phyloP scores from a whole-genome alignment of 2,329 filamentous ascomycete species.

The Phyllosticta paracitricarpa region DNA sequence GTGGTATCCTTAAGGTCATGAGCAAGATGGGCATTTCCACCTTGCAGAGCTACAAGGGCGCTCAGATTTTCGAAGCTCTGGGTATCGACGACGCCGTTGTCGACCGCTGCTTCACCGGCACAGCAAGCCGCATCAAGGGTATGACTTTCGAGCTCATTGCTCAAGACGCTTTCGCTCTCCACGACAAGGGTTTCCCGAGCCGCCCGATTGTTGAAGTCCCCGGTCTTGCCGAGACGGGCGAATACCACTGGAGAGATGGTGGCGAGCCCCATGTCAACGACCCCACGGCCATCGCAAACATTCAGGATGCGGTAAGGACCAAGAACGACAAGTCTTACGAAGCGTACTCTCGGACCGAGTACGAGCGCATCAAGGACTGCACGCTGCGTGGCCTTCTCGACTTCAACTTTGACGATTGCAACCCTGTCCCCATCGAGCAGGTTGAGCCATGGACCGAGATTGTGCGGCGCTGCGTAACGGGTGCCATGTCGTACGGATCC shows the following conservation, averaged over 20 bases:
- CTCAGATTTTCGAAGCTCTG: slow-evolving; percentile 93
- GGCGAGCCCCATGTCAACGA: slow-evolving; percentile 94
- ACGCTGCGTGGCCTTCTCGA: slow-evolving; percentile 89
- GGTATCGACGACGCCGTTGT: slow-evolving; percentile 88
- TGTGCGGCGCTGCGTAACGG: slow-evolving; percentile 89
- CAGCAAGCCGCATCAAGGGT: slow-evolving; percentile 87
- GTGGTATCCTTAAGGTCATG: slow-evolving; percentile 97
- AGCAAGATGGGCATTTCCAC: slow-evolving; percentile 99
- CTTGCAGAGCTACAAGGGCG: slow-evolving; percentile 91
- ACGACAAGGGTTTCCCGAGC: slow-evolving; percentile 84
- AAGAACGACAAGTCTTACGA: slow-evolving; percentile 99
- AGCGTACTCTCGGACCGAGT: slow-evolving; percentile 85
- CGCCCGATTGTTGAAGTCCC: slow-evolving; percentile 65
- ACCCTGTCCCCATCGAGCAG: slow-evolving; percentile 84
- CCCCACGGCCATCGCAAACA: slow-evolving; percentile 87
- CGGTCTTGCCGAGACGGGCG: slow-evolving; percentile 81
- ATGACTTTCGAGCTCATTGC: slow-evolving; percentile 90
- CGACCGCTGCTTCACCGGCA: slow-evolving; percentile 89
- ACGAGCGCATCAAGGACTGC: slow-evolving; percentile 94
- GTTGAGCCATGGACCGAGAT: slow-evolving; percentile 98
- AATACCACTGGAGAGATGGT: slow-evolving; percentile 97
- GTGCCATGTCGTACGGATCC: slow-evolving; percentile 96
- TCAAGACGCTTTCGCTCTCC: slow-evolving; percentile 87
- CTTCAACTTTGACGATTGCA: slow-evolving; percentile 85
- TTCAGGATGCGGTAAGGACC: slow-evolving; percentile 88